Percentiles rank a stretch among this genome's conserved stretches.
Conservation (phyloP, 495 filamentous ascomycete species). For the Astrothelium subdiscretum region DNA sequence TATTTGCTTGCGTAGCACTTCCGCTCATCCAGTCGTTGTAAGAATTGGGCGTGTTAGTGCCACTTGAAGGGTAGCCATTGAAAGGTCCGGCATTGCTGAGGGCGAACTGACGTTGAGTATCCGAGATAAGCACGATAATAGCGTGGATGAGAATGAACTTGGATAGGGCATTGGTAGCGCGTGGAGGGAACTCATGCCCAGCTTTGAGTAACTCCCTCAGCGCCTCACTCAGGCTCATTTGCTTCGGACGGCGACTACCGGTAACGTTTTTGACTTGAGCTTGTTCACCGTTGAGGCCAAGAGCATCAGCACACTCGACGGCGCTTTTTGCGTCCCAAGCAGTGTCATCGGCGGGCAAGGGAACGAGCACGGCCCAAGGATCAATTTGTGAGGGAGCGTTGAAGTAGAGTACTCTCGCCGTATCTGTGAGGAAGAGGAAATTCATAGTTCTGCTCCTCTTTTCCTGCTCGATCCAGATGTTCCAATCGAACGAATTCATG, state of each 20-base stretch:
- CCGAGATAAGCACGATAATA: slow-evolving; percentile 36
- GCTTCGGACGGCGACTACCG: slow-evolving; percentile 46
- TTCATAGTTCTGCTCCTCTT: slow-evolving; percentile 51
- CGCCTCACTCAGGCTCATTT: slow-evolving; percentile 43
- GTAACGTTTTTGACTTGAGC: slow-evolving; percentile 38
- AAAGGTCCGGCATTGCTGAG: neutral
- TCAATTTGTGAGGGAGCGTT: slow-evolving; percentile 47
- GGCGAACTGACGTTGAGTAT: slow-evolving; percentile 7
- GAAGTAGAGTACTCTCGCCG: slow-evolving; percentile 52
- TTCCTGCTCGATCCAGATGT: slow-evolving; percentile 55
- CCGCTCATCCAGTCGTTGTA: slow-evolving; percentile 38
- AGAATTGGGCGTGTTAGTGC: slow-evolving; percentile 35
- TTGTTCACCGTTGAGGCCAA: slow-evolving; percentile 43
- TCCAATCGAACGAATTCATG: slow-evolving; percentile 42
- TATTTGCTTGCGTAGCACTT: slow-evolving; percentile 13
- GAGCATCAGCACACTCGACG: slow-evolving; percentile 46
- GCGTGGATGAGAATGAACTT: slow-evolving; percentile 61
- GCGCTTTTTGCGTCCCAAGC: slow-evolving; percentile 48
- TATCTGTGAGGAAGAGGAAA: slow-evolving; percentile 45
- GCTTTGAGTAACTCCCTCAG: slow-evolving; percentile 43
- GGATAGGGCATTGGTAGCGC: slow-evolving; percentile 50
- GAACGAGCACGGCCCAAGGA: slow-evolving; percentile 42
- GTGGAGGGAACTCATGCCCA: slow-evolving; percentile 39
- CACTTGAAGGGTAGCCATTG: slow-evolving; percentile 19
- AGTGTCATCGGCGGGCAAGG: slow-evolving; percentile 54